Evolutionary conservation across 352 stramenopile species (phyloP), one percentile per base, ranked within the genome.

Genomic region (Phytophthora europaea): DNA sequence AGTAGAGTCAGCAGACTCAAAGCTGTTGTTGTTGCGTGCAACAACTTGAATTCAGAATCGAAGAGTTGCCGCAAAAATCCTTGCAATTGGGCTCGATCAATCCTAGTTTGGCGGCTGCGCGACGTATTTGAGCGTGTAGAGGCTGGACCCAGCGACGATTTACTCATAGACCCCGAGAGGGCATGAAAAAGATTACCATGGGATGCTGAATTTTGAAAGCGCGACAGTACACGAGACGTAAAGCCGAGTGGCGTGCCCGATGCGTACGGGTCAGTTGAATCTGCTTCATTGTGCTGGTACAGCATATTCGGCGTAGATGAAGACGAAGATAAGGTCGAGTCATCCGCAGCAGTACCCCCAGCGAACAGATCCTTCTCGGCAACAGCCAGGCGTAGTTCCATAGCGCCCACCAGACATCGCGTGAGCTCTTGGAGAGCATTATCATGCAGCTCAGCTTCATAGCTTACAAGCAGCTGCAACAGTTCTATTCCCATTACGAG

Each of bases 141-240:
- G 10, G 33, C 18, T 55, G 66, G 60, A 13, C 60, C 43, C 53
- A 66, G 28, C 23, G 66, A 54, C 2, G 66, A 60, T 55, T 81
- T 81, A 53, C 48, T 73, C 38, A 75, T 71, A 1, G 85, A 79
- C 5, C 79, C 78, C 22, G 81, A 84, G 12, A 94, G 53, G 16
- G 77, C 82, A 34, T 90, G 75, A 47, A 94, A 93, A 9, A 94
- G 61, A 64, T 81, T 88, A 5, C 76, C 80, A 15, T 90, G 79
- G 0, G 87, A 88, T 9, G 68, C 51, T 38, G 72, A 80, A 13
- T 76, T 83, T 20, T 93, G 84, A 16, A 95, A 85, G 20, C 84
- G 83, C n/a, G 87, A 95, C 18, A 94, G 61, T 23, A 95, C 80
- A 18, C 88, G 82, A n/a, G 87, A 92, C 2, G 87, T 93, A 62